Evolutionary conservation across 1,284 basidiomycete genomes (phyloP), one percentile per base, ranked within the genome.

Genomic region (Boletus calvinii): DNA sequence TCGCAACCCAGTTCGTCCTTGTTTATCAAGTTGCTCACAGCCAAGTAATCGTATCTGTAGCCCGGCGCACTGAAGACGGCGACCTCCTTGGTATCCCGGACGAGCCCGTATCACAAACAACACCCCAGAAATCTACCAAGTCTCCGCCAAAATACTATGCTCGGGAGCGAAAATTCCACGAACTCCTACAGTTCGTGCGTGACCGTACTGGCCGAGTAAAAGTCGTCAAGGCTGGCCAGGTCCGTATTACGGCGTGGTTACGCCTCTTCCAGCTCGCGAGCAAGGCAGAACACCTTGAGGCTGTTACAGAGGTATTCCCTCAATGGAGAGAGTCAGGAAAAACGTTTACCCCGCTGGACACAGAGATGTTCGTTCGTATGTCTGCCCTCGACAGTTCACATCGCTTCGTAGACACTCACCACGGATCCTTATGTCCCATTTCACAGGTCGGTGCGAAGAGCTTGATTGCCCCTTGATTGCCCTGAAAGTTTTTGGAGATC

Each of bases 401-500:
- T 12, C 17, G 0, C 24, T 22, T 29, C 12, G 4, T 15, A 9
- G 9, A 24, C 17, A 20, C 32, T 52, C 32, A 54, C 29, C 38
- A 3, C 4, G 1, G n/a, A 44, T 30, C 6, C 39, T 41, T 15
- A 6, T 12, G 11, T 1, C 5, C 7, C 22, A 1, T n/a, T 2
- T 18, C 6, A n/a, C 17, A 87, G 85, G 77, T 40, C 83, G 84
- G 10, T 85, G 83, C 48, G 72, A 76, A 51, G 75, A 83, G 57
- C 74, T 86, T 3, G 62, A 69, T 3, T 80, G 79, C 55, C 79
- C 82, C 1, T 61, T 71, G 30, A 74, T 85, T 35, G 83, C 84
- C 6, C 70, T 88, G 15, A 69, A 75, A 12, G 78, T 87, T 15
- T 85, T 84, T 62, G 77, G 80, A 24, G 69, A 85, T 62, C 81